These are phyloP conservation scores for Closterium sp. DNA, from an alignment of 139 green algal genomes.

Conservation along the genomic window DNA sequence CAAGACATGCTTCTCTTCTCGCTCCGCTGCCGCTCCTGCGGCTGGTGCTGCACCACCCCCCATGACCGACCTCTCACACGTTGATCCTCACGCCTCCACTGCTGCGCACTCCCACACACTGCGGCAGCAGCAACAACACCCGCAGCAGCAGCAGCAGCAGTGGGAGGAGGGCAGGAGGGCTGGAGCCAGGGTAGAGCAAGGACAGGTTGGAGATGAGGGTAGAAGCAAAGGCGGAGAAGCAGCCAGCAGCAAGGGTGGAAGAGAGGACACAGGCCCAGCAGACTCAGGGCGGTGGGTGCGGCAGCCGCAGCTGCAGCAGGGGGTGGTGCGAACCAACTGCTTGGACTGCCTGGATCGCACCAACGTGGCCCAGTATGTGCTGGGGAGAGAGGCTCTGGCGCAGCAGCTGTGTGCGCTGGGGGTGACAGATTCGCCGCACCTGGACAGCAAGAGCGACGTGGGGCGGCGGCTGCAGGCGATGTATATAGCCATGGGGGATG, in stretches of 20 bases:
- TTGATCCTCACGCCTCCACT: too few species aligned
- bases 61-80: too few species aligned
- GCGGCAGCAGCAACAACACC: too few species aligned
- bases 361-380: slow-evolving; percentile 89
- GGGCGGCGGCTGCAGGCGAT: slow-evolving; percentile 79
- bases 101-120: too few species aligned
- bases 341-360: slow-evolving; percentile 97
- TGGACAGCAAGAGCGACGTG: slow-evolving; percentile 56
- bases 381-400: slow-evolving; percentile 72
- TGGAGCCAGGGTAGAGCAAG: too few species aligned
- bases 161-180: too few species aligned
- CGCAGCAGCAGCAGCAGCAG: too few species aligned
- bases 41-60: neutral
- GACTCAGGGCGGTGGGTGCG: neutral
- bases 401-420: slow-evolving; percentile 60
- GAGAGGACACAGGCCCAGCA: neutral
- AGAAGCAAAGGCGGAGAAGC: too few species aligned
- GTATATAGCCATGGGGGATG: slow-evolving; percentile 89
- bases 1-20: neutral
- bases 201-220: too few species aligned
- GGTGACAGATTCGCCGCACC: slow-evolving; percentile 56
- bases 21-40: neutral
- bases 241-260: neutral
- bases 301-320: slow-evolving; percentile 31
- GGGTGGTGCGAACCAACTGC: slow-evolving; percentile 82